Conservation (phyloP, 2,329 filamentous ascomycete genomes). For the Trichothecium roseum region DNA sequence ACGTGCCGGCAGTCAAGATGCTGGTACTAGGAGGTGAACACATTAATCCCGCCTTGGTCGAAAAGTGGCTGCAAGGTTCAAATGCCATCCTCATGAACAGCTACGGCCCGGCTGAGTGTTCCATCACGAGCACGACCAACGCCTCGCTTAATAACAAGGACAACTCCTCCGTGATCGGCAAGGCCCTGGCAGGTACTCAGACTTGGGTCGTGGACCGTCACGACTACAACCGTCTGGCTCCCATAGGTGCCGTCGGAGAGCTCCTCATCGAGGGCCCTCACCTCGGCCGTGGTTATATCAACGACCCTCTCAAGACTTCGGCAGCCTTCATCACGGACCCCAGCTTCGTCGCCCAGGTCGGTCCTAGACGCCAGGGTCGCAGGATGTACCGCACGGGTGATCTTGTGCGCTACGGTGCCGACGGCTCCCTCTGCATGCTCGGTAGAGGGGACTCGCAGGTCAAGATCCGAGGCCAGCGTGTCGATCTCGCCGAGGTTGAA, state of each 20-base stretch:
- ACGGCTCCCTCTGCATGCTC: conserved; percentile 8
- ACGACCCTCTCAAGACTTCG: conserved; percentile 10
- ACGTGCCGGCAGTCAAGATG: conserved; percentile 3
- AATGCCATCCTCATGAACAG: conserved; percentile 18
- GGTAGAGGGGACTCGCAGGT: conserved; percentile 40
- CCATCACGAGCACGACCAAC: conserved; percentile 11
- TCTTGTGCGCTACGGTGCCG: conserved; percentile 7
- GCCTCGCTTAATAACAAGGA: not conserved
- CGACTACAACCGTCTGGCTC: conserved; percentile 7
- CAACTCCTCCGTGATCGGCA: not conserved
- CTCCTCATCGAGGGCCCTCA: conserved; percentile 16
- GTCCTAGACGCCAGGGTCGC: conserved; percentile 1
- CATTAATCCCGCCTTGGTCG: conserved; percentile 14
- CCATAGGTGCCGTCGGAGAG: conserved; percentile 13
- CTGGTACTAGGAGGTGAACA: not conserved
- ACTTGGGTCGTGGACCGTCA: conserved; percentile 12
- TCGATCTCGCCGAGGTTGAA: conserved; percentile 11
- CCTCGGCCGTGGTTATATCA: conserved; percentile 13
- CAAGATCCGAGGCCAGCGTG: conserved; percentile 17
- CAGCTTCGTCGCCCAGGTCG: conserved; percentile 18
- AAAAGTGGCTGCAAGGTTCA: conserved; percentile 6
- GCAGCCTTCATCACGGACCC: conserved; percentile 25
- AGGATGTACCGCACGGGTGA: conserved; percentile 9
- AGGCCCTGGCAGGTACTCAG: not conserved
- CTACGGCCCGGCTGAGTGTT: conserved; percentile 29